A percentile compares a stretch with the other conserved stretches of the same genome.
These are phyloP conservation scores for Bipolaris bicolor DNA, from an alignment of 2,329 filamentous ascomycete species.

Conservation along the genomic window DNA sequence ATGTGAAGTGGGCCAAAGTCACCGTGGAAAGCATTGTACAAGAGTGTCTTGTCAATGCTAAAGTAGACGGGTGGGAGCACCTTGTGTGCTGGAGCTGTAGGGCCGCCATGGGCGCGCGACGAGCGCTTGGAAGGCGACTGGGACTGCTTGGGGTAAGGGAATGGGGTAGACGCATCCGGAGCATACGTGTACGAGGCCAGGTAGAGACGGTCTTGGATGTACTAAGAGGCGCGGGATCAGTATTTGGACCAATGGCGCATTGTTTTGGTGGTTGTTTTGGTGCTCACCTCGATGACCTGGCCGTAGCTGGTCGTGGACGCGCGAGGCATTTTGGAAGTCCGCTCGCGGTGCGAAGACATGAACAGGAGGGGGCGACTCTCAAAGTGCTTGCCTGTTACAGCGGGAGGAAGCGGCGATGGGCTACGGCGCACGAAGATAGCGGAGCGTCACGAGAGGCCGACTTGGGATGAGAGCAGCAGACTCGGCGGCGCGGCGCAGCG, in stretches of 20 bases:
- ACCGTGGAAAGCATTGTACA: slow-evolving; percentile 98
- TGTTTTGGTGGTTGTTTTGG: slow-evolving; percentile 44
- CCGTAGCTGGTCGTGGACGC: slow-evolving; percentile 65
- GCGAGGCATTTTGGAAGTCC: slow-evolving; percentile 40
- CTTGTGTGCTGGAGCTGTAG: slow-evolving; percentile 59
- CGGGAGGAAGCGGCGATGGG: slow-evolving; percentile 22
- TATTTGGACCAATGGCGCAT: slow-evolving; percentile 16
- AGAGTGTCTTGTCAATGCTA: slow-evolving; percentile 86
- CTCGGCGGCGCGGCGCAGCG: slow-evolving; percentile 23
- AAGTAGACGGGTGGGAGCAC: slow-evolving; percentile 82
- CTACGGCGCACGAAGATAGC: slow-evolving; percentile 9
- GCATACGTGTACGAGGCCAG: slow-evolving; percentile 87
- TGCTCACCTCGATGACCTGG: slow-evolving; percentile 92
- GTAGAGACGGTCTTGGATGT: slow-evolving; percentile 80
- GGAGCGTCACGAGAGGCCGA: slow-evolving; percentile 13
- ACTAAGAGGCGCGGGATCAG: slow-evolving; percentile 23
- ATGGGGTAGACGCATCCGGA: slow-evolving; percentile 80
- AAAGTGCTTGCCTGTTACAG: slow-evolving; percentile 3
- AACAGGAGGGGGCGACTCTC: slow-evolving; percentile 23
- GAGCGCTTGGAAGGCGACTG: slow-evolving; percentile 78
- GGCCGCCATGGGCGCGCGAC: slow-evolving; percentile 66
- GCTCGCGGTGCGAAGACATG: slow-evolving; percentile 40
- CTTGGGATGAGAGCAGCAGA: slow-evolving; percentile 28
- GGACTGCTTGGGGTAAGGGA: slow-evolving; percentile 76
- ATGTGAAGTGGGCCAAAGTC: slow-evolving; percentile 98